Conservation (phyloP, 176 grass and related monocot species). For the Chloris gayana region DNA sequence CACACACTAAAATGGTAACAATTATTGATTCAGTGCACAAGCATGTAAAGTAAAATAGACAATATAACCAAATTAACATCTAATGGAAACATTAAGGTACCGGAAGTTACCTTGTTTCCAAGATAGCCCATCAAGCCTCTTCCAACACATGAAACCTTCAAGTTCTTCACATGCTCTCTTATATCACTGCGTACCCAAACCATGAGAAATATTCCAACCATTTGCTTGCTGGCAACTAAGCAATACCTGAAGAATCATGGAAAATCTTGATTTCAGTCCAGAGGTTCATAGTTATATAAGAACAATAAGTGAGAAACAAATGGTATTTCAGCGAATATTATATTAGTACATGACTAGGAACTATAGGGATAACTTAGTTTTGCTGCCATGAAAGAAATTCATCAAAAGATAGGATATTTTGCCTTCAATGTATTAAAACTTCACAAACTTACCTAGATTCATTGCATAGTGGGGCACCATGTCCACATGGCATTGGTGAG, state of each 20-base stretch:
- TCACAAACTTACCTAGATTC: conserved; percentile 58
- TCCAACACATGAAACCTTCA: conserved; percentile 96
- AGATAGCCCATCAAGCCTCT: conserved; percentile 98
- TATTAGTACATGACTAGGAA: background rate
- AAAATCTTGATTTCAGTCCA: conserved; percentile 35
- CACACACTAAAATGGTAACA: background rate
- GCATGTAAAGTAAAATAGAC: background rate
- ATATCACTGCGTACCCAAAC: conserved; percentile 91
- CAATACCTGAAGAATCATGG: conserved; percentile 63
- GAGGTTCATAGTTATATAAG: background rate
- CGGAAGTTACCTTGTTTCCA: conserved; percentile 77
- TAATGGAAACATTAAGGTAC: conserved; percentile 5
- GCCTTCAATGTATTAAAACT: background rate
- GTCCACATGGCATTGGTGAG: conserved; percentile 69
- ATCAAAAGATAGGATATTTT: background rate
- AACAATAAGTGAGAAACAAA: background rate
- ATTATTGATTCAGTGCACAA: background rate
- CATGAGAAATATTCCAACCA: conserved; percentile 96
- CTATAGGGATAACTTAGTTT: background rate
- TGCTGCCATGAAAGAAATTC: background rate
- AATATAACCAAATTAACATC: background rate
- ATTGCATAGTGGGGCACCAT: conserved; percentile 56
- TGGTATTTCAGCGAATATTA: background rate
- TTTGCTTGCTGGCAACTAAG: conserved; percentile 93
- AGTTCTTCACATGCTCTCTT: conserved; percentile 83